These are phyloP conservation scores for Lactifluus hygrophoroides DNA, from an alignment of 768 basidiomycete genomes.

Conservation along the genomic window DNA sequence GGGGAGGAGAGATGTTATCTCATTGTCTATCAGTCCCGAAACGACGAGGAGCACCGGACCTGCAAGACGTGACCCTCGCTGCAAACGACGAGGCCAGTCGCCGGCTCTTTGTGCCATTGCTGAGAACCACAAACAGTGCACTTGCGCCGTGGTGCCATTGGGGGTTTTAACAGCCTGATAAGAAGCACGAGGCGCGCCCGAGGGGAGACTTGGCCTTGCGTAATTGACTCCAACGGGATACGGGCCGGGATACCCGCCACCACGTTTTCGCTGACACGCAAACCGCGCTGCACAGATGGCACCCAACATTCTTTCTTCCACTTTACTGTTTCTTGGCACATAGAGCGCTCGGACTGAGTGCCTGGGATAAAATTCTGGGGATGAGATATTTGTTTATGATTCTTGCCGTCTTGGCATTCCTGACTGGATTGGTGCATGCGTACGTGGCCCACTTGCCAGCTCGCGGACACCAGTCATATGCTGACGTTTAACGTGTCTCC, in stretches of 20 bases:
- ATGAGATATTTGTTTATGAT: constrained; percentile 48
- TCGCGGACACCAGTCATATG: background rate
- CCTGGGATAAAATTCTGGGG: background rate
- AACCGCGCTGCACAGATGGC: too few species aligned
- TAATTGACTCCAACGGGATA: too few species aligned
- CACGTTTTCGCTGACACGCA: too few species aligned
- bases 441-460: constrained; percentile 32
- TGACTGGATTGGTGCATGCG: constrained; percentile 50
- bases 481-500: constrained; percentile 4
- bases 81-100: constrained; percentile 75
- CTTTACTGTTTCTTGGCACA: constrained; percentile 14
- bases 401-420: constrained; percentile 41
- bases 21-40: background rate
- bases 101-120: constrained; percentile 81
- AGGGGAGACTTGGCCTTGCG: too few species aligned
- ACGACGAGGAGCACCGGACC: constrained; percentile 35
- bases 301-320: background rate
- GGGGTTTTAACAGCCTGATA: background rate
- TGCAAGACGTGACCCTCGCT: constrained; percentile 88
- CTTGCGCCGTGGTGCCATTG: constrained; percentile 53
- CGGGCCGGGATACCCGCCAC: constrained; percentile 1
- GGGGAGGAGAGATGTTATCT: background rate
- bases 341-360: background rate
- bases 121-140: constrained; percentile 78
- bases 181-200: background rate